Evolutionary conservation across 192 early-diverging fungal species (phyloP).

Genomic region (Diversispora epigaea): DNA sequence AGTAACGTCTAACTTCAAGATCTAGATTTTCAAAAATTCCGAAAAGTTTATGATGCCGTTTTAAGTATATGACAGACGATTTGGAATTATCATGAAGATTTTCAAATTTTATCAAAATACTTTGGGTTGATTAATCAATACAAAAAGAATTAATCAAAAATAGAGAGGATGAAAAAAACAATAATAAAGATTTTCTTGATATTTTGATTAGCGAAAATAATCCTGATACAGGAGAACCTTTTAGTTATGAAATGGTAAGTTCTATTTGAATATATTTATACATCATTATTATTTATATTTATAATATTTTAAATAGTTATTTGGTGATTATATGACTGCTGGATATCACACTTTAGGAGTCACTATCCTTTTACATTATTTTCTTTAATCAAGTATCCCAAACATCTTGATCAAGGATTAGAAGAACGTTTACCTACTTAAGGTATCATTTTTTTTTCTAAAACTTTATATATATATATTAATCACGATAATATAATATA

Average conservation of each 20-base stretch:
- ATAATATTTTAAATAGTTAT: neutral
- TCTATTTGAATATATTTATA: neutral
- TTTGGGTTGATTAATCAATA: neutral
- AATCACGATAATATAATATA: neutral
- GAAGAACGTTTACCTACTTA: conserved; percentile 1
- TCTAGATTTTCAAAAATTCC: neutral
- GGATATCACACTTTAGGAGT: conserved; percentile 8
- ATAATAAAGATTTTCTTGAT: conserved; percentile 5
- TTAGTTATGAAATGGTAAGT: conserved; percentile 3
- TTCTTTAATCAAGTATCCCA: neutral
- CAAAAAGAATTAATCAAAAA: neutral
- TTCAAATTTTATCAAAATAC: neutral
- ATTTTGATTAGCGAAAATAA: conserved; percentile 8
- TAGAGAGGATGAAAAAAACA: neutral
- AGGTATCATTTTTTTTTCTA: neutral
- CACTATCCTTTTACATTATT: conserved; percentile 8
- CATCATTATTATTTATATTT: neutral
- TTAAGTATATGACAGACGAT: conserved; percentile 20
- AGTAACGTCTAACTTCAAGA: neutral
- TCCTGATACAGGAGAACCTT: conserved; percentile 8
- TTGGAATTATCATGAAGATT: neutral
- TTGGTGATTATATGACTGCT: neutral
- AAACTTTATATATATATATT: neutral
- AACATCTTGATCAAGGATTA: neutral
- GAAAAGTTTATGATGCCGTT: neutral